Evolutionary conservation across 2,329 filamentous ascomycete genomes (phyloP), one percentile per base, ranked within the genome.

Genomic region (Penicillium sp.): DNA sequence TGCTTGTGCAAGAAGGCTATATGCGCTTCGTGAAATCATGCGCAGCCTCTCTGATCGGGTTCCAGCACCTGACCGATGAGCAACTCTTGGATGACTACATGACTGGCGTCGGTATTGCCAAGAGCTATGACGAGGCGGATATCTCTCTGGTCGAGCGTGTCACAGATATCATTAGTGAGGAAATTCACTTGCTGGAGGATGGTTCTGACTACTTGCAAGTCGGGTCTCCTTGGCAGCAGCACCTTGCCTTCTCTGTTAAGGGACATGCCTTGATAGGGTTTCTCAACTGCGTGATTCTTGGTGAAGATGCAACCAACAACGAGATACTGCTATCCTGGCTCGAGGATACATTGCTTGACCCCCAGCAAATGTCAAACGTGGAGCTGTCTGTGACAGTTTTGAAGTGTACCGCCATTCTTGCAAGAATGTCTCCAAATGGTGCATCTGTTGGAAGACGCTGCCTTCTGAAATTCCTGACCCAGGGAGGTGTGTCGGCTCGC

Each of bases 171-270:
- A 88, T 92, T 35, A 81, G 86, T 12, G 89, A 96, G 60, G 89
- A 96, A 70, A 91, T 97, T 81, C 86, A 88, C 66, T 85, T 93
- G 50, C 80, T 99, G 21, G 93, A 97, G 64, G 91, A 92, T 49
- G 90, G 90, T 58, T 89, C 91, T 1, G 94, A 97, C 74, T 97
- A 96, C 72, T 81, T 96, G 43, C 88, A 90, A 66, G 84, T 97
- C 57, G 90, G 90, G 56, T 93, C 93, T 1, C 83, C 87, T 6
- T 93, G 89, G 77, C 93, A 97, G 72, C 93, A 97, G 75, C 87
- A 83, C 59, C 83, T 97, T 54, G 91, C 93, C 5, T 92, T 90
- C 67, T 87, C 90, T 7, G 90, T 96, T 60, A 97, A 96, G 75
- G 87, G 90, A 0, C 86, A 89, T 60, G 89, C 91, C 13, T 77